Base-by-base conservation (phyloP, 2,329 filamentous ascomycete species). In the Diplodia scrobiculata region DNA sequence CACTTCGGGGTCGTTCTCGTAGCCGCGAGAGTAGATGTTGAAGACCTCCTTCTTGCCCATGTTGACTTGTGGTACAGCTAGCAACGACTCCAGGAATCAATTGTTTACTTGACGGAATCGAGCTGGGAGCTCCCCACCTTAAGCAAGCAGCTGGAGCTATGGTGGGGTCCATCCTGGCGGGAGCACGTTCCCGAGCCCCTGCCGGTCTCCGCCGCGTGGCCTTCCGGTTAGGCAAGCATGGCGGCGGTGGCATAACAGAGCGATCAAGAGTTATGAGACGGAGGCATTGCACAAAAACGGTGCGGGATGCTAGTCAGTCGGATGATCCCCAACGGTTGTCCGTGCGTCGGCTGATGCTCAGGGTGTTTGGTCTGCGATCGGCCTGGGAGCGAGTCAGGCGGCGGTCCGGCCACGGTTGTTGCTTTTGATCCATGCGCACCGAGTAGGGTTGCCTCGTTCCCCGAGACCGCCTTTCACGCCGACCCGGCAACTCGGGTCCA, bases 11-110 rank as follows among this genome's bases (percentile, higher is more conserved):
- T 65, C 51, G 21, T 65, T 65, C 4, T 47, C 63, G 10, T 17
- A 55, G 29, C 52, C 50, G 27, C 51, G 38, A 2, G 63, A 36
- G 51, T 32, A 21, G 36, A 65, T 25, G 51, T 51, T 38, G 21
- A 55, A 25, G n/a, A 48, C 19, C 5, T 53, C 36, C 7, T 55
- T 55, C 10, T 36, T 65, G 36, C 50, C 50, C 62, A 64, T 64
- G 25, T 0, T 54, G 25, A 27, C 5, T 36, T 17, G 13, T 29
- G 17, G 36, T 27, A 10, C 4, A 13, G 25, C 21, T 9, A 6
- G 25, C 21, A 32, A 32, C 6, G 29, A 25, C 5, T 25, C 5
- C 34, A 58, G 19, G 34, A 41, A 17, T 36, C 19, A 45, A 45
- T n/a, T 45, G 54, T 5, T 53, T 27, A n/a, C 36, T 14, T 7